Base-by-base conservation (phyloP, 768 basidiomycete genomes). In the Boletus rufocinnamomeus region DNA sequence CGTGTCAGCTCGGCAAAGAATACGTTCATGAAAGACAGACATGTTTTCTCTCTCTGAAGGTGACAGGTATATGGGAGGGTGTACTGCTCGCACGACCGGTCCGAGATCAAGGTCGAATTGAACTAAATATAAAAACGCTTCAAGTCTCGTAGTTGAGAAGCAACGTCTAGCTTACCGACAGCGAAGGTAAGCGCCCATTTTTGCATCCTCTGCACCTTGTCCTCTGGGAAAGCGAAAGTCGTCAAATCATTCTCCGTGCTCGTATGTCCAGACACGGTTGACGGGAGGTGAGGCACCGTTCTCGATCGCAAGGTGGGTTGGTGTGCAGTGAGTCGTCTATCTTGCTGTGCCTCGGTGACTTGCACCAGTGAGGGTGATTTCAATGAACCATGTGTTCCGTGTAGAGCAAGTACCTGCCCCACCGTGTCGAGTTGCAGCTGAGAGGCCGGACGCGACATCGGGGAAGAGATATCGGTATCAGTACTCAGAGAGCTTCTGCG, bases 21-120 rank as follows among this genome's bases (percentile, higher is more conserved):
- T 13, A 37, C 7, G 19, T 7, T 4, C 4, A 32, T 23, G 21
- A 57, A 41, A 14, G 48, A 61, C 54, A 23, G 11, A 95, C 94
- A 97, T 86, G 65, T 94, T 96, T 72, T 93, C 89, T 35, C 79
- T 80, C 68, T 94, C 91, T 0, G 81, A 75, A 40, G 84, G 81
- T 6, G 82, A 80, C 41, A 95, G 72, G 16, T 79, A 69, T n/a
- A 88, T 69, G 1, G 86, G 81, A 3, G 91, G 90, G 62, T 87
- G 88, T 43, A 91, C 71, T 16, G 84, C 81, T 53, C 84, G 82
- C 25, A 96, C 78, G 6, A 89, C 84, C 10, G 94, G 94, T 4
- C 94, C 94, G 49, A 88, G 76, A 62, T 96, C 94, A 47, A 94
- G 72, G 74, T 97, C 94, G 67, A 97, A 97, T 63, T 95, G 86